Base-by-base conservation (phyloP, 2,329 filamentous ascomycete genomes). In the Teratosphaeria viscida region DNA sequence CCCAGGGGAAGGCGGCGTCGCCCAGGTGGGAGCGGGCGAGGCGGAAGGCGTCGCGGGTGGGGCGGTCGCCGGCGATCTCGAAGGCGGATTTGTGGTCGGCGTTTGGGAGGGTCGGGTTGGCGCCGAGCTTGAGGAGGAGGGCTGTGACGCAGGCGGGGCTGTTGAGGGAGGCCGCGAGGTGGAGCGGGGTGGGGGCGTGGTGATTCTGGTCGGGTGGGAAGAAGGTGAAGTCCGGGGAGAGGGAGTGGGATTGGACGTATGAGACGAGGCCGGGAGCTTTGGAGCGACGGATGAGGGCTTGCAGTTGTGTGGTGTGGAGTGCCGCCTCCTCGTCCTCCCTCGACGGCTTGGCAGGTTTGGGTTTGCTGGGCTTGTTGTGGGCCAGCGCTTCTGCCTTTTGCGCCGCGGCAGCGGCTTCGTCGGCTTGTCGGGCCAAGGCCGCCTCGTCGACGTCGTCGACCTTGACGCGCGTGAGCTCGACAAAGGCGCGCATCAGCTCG, bases 401-500 rank as follows among this genome's bases (percentile, higher is more conserved):
- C 16, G 76, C 47, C 73, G 74, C 66, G 77, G 81, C 37, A 47
- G 61, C 66, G 16, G 73, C 72, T 61, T 80, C 78, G 59, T 76
- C 75, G 11, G 77, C 77, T 35, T 82, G 75, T 58, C 58, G 64
- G 52, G 76, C 75, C 6, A 86, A 73, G 12, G 85, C 81, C 2
- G 79, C 81, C 63, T 90, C 87, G 60, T 89, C 82, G 32, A 97
- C 82, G 62, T 89, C 87, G 55, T 84, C 85, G 54, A 96, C 81
- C 74, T 99, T 96, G 16, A 96, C 81, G 16, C 94, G 81, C 0
- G 94, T 99, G 35, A 99, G 81, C 76, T 99, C 94, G 63, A 95
- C 88, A 68, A 96, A 99, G 0, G 88, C 88, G 47, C 92, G 85
- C 88, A 97, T 94, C 0, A 99, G 84, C 73, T 99, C 94, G 55